These are phyloP conservation scores for Geranomyces michiganensis DNA, from an alignment of 192 early-diverging fungal species.

Conservation along the genomic window DNA sequence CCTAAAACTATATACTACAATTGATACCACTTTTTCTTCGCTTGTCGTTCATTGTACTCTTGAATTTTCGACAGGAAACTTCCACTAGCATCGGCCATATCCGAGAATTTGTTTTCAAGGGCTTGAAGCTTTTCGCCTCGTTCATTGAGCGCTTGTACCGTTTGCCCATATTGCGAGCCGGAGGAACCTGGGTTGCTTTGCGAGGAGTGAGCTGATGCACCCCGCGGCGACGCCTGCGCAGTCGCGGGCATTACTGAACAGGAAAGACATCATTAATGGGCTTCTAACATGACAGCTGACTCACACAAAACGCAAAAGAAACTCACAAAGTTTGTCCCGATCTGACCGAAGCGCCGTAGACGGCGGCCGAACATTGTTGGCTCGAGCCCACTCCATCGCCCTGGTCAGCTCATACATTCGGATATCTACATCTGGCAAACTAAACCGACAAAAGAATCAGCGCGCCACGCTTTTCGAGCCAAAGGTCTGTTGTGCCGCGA, in stretches of 20 bases:
- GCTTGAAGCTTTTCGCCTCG: conserved; percentile 64
- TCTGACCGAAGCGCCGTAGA: conserved; percentile 8
- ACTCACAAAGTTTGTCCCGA: conserved; percentile 32
- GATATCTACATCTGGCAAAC: conserved; percentile 20
- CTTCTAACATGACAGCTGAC: too few relatives aligned
- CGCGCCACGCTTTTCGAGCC: background rate
- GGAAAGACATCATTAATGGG: too few relatives aligned
- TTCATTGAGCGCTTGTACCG: conserved; percentile 55
- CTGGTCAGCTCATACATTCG: conserved; percentile 29
- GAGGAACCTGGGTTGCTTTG: background rate
- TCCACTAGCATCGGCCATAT: conserved; percentile 54
- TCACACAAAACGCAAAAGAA: too few relatives aligned
- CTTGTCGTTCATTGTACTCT: conserved; percentile 66
- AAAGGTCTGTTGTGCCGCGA: background rate
- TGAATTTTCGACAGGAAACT: conserved; percentile 60
- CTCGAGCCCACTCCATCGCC: conserved; percentile 25
- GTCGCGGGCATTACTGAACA: too few relatives aligned
- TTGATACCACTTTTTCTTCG: conserved; percentile 6
- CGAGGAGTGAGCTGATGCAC: background rate
- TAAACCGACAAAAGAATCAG: background rate
- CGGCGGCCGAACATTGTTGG: background rate
- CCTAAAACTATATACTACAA: too few relatives aligned
- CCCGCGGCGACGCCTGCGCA: too few relatives aligned
- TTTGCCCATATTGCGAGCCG: background rate
- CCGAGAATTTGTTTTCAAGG: conserved; percentile 61